Conservation (phyloP, 495 filamentous ascomycete genomes). For the Penicillium paxilli region DNA sequence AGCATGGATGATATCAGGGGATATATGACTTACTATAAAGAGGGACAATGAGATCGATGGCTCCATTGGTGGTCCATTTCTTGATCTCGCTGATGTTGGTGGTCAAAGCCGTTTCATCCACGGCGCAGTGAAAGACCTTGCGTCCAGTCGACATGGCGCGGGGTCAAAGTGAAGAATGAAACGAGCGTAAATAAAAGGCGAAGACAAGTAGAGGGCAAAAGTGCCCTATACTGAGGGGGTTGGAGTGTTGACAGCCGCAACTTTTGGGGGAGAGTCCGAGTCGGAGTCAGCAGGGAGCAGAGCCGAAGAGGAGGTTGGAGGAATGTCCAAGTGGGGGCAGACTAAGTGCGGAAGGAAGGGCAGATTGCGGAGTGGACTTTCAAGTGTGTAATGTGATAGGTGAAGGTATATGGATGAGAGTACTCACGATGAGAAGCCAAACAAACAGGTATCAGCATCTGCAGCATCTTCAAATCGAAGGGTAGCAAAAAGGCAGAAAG, state of each 20-base stretch:
- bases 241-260: slow-evolving; percentile 34
- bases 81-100: slow-evolving; percentile 70
- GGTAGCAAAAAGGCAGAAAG: too few relatives aligned
- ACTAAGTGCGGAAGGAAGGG: background rate
- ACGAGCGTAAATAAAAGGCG: slow-evolving; percentile 8
- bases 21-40: slow-evolving; percentile 59
- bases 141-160: slow-evolving; percentile 48
- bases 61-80: slow-evolving; percentile 64
- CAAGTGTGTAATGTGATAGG: too few relatives aligned
- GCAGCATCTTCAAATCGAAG: slow-evolving; percentile 40
- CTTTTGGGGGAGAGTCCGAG: slow-evolving; percentile 23
- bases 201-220: slow-evolving; percentile 15
- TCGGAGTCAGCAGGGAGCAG: slow-evolving; percentile 30
- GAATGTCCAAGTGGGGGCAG: slow-evolving; percentile 45
- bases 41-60: slow-evolving; percentile 66
- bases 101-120: slow-evolving; percentile 70
- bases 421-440: slow-evolving; percentile 39
- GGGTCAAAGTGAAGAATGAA: background rate
- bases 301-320: slow-evolving; percentile 15
- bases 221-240: slow-evolving; percentile 36
- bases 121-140: slow-evolving; percentile 72
- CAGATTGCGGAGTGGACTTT: too few relatives aligned
- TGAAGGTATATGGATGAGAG: background rate
- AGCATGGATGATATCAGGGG: too few relatives aligned
- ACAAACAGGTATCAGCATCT: slow-evolving; percentile 26